Evolutionary conservation across 192 early-diverging fungal genomes (phyloP).

Genomic region (Gryganskiella cystojenkinii): DNA sequence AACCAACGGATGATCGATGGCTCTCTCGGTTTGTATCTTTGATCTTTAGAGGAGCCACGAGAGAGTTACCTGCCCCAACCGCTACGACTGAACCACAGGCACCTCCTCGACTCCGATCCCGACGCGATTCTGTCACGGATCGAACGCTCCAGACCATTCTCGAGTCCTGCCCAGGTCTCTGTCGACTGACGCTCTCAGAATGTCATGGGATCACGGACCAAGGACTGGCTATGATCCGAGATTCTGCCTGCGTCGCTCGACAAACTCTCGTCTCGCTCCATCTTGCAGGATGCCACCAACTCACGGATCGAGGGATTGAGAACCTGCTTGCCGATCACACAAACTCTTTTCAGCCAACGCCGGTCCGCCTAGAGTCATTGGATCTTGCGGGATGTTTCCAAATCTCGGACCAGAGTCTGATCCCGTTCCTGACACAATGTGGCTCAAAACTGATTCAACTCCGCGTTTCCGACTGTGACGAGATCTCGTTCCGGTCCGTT

Average conservation of each 20-base stretch:
- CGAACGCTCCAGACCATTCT: conserved; percentile 47
- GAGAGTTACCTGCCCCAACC: background rate
- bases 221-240: conserved; percentile 7
- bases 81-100: background rate
- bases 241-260: conserved; percentile 13
- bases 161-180: conserved; percentile 49
- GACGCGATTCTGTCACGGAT: conserved; percentile 49
- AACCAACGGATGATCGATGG: no score
- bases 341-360: conserved; percentile 10
- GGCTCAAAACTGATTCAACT: conserved; percentile 44
- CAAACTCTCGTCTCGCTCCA: conserved; percentile 34
- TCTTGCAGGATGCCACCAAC: conserved; percentile 31
- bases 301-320: conserved; percentile 49
- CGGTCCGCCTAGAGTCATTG: conserved; percentile 30
- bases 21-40: no score
- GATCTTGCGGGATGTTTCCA: conserved; percentile 53
- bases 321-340: conserved; percentile 10
- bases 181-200: conserved; percentile 45
- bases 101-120: conserved; percentile 17
- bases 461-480: conserved; percentile 46
- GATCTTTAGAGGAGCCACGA: no score
- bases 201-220: conserved; percentile 48
- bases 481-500: conserved; percentile 25
- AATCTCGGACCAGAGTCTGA: conserved; percentile 51
- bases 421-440: conserved; percentile 36